Percentiles rank a stretch among this genome's conserved stretches.
These are phyloP conservation scores for Globisporangium barbulae DNA, from an alignment of 352 stramenopile species.

Conservation along the genomic window DNA sequence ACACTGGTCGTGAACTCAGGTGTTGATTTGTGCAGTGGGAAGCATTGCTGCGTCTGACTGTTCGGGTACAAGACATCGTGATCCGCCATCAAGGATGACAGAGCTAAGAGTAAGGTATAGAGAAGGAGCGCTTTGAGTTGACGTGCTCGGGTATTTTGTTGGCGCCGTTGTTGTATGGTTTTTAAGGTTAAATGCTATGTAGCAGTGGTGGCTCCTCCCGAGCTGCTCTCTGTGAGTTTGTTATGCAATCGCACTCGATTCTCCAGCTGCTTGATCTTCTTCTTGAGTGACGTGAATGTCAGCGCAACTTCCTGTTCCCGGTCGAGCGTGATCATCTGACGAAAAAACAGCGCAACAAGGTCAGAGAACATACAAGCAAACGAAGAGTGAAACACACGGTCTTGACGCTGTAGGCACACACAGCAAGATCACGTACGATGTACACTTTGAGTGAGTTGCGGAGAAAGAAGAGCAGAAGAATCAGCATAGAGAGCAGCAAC, in stretches of 20 bases:
- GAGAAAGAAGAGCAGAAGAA: slow-evolving; percentile 44
- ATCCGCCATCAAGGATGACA: slow-evolving; percentile 3
- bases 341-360: background rate
- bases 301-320: slow-evolving; percentile 47
- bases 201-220: background rate
- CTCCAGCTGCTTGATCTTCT: slow-evolving; percentile 63
- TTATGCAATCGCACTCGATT: slow-evolving; percentile 54
- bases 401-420: background rate
- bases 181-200: background rate
- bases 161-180: background rate
- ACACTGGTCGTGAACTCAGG: background rate
- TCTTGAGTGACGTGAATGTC: slow-evolving; percentile 49
- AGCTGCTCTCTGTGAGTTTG: slow-evolving; percentile 4
- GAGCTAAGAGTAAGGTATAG: background rate
- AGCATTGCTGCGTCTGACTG: background rate
- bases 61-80: background rate
- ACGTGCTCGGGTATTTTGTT: too few species aligned
- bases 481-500: slow-evolving; percentile 27
- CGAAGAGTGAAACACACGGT: background rate
- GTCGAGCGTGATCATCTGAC: slow-evolving; percentile 34
- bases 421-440: slow-evolving; percentile 23
- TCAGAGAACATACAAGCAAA: background rate
- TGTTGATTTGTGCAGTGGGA: background rate
- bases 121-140: background rate
- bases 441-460: slow-evolving; percentile 56